Evolutionary conservation across 306 rosid genomes (phyloP), one percentile per base, ranked within the genome.

Genomic region (barrel medic (Medicago truncatula)): DNA sequence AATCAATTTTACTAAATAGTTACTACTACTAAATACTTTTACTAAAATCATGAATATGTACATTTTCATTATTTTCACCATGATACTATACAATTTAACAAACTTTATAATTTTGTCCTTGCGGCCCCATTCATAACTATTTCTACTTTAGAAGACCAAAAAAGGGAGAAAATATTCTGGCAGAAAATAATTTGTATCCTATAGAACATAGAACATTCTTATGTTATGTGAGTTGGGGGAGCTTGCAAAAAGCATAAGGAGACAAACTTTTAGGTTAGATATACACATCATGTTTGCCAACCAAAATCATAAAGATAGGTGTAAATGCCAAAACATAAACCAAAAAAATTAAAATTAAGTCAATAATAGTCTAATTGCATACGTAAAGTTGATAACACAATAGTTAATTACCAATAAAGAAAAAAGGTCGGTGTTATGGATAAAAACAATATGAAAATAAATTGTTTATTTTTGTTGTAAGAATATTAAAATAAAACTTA

Each of bases 121-220:
- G 54, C 63, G 70, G 59, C 17, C 38, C 23, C 46, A 23, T 66
- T 25, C 38, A 68, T 9, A 38, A n/a, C 2, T 64, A 68, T 56
- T 40, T 50, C 49, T 46, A 62, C n/a, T 70, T 67, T 62, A 69
- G 34, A 61, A 75, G 75, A 79, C 78, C 83, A 72, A 59, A 66
- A 71, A 9, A 31, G 1, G 52, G 75, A 70, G 25, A 78, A 68
- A 60, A 73, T 73, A 80, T 75, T 18, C 82, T 70, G 63, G 73
- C 77, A 68, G 81, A 44, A 57, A 52, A 60, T 5, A 36, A 80
- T 61, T 34, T 1, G 67, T 16, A 77, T 67, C 67, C 16, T 10
- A 34, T 10, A 63, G 73, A 70, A 58, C 73, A 43, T 10, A 70
- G 80, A 71, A 66, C 76, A 81, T 71, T 80, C 82, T 58, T 56